Evolutionary conservation across 306 rosid species (phyloP).

Genomic region (Prinsepia uniflora): DNA sequence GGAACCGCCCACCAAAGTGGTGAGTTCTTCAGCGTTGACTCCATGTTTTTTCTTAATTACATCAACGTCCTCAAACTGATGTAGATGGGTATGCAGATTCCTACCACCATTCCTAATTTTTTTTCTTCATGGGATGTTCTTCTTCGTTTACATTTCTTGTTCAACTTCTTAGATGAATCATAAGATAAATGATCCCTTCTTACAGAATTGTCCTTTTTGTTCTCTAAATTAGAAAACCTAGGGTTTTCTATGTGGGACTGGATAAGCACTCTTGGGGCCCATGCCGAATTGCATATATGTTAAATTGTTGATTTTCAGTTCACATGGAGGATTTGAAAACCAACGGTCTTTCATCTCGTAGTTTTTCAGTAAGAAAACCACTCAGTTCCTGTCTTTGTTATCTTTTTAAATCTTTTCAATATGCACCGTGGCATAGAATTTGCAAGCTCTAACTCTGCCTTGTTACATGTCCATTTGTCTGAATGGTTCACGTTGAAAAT

Average conservation of each 20-base stretch:
- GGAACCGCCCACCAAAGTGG: background rate
- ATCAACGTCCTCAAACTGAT: background rate
- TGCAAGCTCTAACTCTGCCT: background rate
- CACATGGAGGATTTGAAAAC: background rate
- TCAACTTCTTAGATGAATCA: background rate
- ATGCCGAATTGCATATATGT: too few relatives aligned
- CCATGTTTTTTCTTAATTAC: background rate
- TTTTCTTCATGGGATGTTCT: too few relatives aligned
- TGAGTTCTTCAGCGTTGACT: conserved; percentile 6
- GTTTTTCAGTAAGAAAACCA: background rate
- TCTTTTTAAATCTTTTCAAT: background rate
- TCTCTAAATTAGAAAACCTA: too few relatives aligned
- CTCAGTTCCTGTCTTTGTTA: background rate
- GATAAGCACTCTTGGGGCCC: too few relatives aligned
- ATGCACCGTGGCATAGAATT: conserved; percentile 5
- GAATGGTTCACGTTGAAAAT: background rate
- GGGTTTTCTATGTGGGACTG: too few relatives aligned
- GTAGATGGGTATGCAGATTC: background rate
- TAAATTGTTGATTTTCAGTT: too few relatives aligned
- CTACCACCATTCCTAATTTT: too few relatives aligned
- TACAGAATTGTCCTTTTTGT: background rate
- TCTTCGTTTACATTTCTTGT: background rate
- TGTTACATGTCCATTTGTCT: background rate
- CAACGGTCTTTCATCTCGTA: background rate
- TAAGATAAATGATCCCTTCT: background rate